Evolutionary conservation across 495 filamentous ascomycete species (phyloP).

Genomic region (Trichoderma erinaceum): DNA sequence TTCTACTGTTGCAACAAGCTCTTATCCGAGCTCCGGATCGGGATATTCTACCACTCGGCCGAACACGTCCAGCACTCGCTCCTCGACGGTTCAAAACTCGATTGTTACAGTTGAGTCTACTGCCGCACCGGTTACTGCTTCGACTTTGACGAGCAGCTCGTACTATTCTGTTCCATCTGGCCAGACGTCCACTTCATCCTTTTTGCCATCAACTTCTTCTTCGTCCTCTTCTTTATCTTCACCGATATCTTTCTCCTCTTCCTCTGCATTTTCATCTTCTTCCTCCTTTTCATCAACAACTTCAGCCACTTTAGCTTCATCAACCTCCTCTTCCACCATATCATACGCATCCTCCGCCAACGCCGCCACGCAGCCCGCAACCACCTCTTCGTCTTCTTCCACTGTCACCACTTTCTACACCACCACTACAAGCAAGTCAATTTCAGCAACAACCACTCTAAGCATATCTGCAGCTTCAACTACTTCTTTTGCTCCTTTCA

Average conservation of each 20-base stretch:
- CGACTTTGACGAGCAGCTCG: neutral
- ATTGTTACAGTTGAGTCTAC: neutral
- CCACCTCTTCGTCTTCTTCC: slow-evolving; percentile 8
- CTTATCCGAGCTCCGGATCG: neutral
- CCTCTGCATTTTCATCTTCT: slow-evolving; percentile 13
- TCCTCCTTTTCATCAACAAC: slow-evolving; percentile 18
- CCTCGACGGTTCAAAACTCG: neutral
- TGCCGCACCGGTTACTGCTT: neutral
- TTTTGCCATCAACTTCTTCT: neutral
- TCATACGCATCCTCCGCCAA: neutral
- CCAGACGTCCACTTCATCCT: neutral
- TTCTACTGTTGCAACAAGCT: neutral
- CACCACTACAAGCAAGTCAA: slow-evolving; percentile 15
- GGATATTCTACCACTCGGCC: neutral
- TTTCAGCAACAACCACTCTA: neutral
- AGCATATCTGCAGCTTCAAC: slow-evolving; percentile 4
- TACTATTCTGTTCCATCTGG: neutral
- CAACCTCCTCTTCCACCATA: slow-evolving; percentile 18
- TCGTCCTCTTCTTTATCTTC: neutral
- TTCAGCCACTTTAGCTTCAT: slow-evolving; percentile 19
- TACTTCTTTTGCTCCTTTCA: neutral
- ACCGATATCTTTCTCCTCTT: neutral
- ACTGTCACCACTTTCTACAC: slow-evolving; percentile 15
- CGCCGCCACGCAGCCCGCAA: neutral
- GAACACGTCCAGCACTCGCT: neutral